A percentile compares a stretch with the other conserved stretches of the same genome.
Evolutionary conservation across 768 basidiomycete species (phyloP).

Genomic region (Leccinum rimulosum): DNA sequence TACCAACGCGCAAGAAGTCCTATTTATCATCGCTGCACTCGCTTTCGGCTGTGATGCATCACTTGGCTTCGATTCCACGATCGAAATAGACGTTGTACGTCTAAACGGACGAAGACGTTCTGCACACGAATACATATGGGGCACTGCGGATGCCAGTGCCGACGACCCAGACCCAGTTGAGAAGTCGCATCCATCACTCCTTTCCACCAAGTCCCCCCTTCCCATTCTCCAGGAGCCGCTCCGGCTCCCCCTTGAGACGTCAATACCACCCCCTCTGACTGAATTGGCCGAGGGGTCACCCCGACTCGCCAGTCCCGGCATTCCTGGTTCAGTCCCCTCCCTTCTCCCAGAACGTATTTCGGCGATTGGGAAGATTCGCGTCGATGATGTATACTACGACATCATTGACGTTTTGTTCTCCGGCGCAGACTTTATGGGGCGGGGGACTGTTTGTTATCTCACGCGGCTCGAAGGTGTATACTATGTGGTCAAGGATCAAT

Average conservation of each 20-base stretch:
- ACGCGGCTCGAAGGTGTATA: background rate
- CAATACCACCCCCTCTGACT: too few species aligned
- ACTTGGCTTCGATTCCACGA: background rate
- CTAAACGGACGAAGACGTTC: background rate
- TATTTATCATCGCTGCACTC: background rate
- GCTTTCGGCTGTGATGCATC: background rate
- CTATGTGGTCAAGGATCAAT: background rate
- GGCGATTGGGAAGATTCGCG: background rate
- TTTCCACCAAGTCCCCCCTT: too few species aligned
- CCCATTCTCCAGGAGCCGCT: too few species aligned
- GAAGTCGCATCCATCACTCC: too few species aligned
- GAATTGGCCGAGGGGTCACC: too few species aligned
- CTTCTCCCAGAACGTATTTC: background rate
- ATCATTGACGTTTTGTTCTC: background rate
- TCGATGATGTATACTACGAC: background rate
- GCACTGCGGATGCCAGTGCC: background rate
- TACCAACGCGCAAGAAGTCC: background rate
- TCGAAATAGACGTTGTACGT: background rate
- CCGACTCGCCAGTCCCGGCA: too few species aligned
- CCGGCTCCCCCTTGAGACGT: too few species aligned
- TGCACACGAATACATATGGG: background rate
- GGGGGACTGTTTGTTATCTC: background rate
- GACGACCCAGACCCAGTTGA: too few species aligned
- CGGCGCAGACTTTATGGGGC: background rate
- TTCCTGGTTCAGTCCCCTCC: too few species aligned